Percentiles rank a stretch among this genome's conserved stretches.
Conservation (phyloP, 768 basidiomycete genomes). For the Mycena kentingensis region DNA sequence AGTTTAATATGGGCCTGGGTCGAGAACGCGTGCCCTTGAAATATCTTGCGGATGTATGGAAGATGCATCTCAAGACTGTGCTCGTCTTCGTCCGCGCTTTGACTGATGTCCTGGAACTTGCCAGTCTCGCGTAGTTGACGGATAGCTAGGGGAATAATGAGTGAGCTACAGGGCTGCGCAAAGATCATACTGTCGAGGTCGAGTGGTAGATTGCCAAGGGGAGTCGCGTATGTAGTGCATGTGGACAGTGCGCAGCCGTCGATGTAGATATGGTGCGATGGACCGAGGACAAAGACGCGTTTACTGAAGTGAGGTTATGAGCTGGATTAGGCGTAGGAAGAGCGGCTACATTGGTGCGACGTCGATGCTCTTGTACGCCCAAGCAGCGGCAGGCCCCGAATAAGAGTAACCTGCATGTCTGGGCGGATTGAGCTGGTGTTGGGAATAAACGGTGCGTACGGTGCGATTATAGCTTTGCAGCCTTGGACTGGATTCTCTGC, state of each 20-base stretch:
- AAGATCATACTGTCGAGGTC: conserved; percentile 69
- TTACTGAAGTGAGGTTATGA: conserved; percentile 52
- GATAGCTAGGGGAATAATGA: conserved; percentile 50
- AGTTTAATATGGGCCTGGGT: neutral
- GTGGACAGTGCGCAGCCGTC: conserved; percentile 82
- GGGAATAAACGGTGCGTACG: conserved; percentile 53
- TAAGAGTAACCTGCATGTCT: conserved; percentile 97
- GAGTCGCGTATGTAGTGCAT: conserved; percentile 81
- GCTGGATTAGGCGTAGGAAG: conserved; percentile 7
- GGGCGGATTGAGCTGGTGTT: conserved; percentile 5
- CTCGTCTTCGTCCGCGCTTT: conserved; percentile 83
- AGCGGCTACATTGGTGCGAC: conserved; percentile 71
- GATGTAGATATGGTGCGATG: conserved; percentile 91
- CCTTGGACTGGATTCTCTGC: conserved; percentile 64
- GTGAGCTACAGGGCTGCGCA: neutral
- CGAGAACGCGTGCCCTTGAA: conserved; percentile 60
- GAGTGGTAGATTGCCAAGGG: conserved; percentile 78
- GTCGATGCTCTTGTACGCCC: conserved; percentile 93
- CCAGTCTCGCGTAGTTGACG: conserved; percentile 63
- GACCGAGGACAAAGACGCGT: conserved; percentile 92
- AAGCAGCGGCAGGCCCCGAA: conserved; percentile 91
- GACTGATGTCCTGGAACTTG: conserved; percentile 68
- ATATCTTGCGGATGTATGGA: conserved; percentile 84
- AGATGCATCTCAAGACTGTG: conserved; percentile 99
- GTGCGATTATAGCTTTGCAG: conserved; percentile 88